phyloP scores from a whole-genome alignment of 257 asterid genomes.

The Nicotiana undulata region DNA sequence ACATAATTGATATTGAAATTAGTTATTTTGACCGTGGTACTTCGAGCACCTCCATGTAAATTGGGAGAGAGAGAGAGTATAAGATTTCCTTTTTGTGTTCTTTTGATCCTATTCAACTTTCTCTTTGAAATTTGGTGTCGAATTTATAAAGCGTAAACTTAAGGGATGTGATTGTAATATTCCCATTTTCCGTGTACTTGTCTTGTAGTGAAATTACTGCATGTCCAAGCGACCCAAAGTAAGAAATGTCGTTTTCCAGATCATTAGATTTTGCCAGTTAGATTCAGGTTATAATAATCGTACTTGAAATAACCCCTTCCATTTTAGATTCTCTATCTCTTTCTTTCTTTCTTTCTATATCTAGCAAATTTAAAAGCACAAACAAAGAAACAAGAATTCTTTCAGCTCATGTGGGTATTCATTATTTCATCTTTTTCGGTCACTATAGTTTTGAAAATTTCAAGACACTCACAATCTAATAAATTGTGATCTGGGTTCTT shows the following conservation, averaged over 20 bases:
- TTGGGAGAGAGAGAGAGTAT: too few species aligned
- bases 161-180: neutral
- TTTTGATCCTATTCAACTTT: too few species aligned
- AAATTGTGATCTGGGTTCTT: neutral
- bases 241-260: slow-evolving; percentile 10
- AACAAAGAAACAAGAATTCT: slow-evolving; percentile 5
- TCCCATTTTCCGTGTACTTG: neutral
- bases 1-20: too few species aligned
- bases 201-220: neutral
- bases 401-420: slow-evolving; percentile 27
- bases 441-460: neutral
- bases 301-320: slow-evolving; percentile 3
- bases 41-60: too few species aligned
- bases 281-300: slow-evolving; percentile 6
- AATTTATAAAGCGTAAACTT: neutral
- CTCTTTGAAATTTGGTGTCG: neutral
- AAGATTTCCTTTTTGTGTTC: too few species aligned
- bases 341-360: slow-evolving; percentile 17
- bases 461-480: neutral
- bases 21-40: too few species aligned
- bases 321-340: slow-evolving; percentile 3
- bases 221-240: slow-evolving; percentile 2
- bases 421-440: neutral
- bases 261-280: slow-evolving; percentile 7
- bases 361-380: slow-evolving; percentile 12